phyloP scores from a whole-genome alignment of 2,329 filamentous ascomycete genomes.

The Cadophora sp. region DNA sequence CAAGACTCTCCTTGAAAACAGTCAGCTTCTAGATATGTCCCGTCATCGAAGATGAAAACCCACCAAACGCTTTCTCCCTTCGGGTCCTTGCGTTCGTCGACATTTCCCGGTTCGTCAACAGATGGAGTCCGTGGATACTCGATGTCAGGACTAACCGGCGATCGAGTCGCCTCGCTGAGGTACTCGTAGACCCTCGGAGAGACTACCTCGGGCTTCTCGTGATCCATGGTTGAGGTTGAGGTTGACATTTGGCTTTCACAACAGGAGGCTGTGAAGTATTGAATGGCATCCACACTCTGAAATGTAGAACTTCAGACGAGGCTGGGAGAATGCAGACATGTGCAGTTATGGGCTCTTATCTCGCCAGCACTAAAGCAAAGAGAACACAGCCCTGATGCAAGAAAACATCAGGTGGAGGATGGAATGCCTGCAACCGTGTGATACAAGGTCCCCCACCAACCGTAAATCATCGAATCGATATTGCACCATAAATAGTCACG shows the following conservation, averaged over 20 bases:
- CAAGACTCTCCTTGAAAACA: slow-evolving; percentile 47
- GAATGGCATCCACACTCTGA: neutral
- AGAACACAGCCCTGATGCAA: slow-evolving; percentile 27
- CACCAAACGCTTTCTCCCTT: slow-evolving; percentile 43
- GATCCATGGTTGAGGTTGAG: slow-evolving; percentile 36
- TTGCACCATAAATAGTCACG: slow-evolving; percentile 28
- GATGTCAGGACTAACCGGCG: slow-evolving; percentile 35
- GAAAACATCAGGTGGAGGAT: slow-evolving; percentile 24
- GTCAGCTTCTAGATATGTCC: slow-evolving; percentile 19
- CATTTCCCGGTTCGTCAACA: slow-evolving; percentile 36
- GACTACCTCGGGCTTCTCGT: slow-evolving; percentile 43
- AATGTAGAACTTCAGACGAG: neutral
- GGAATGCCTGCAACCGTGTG: slow-evolving; percentile 24
- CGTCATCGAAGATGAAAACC: neutral
- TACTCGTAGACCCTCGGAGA: slow-evolving; percentile 40
- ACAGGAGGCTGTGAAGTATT: neutral
- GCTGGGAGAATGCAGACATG: neutral
- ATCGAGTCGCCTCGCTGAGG: slow-evolving; percentile 29
- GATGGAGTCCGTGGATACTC: slow-evolving; percentile 33
- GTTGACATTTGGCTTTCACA: slow-evolving; percentile 8
- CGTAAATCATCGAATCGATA: slow-evolving; percentile 27
- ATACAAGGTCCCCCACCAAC: slow-evolving; percentile 18
- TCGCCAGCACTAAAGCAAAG: slow-evolving; percentile 17
- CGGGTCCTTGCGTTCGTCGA: slow-evolving; percentile 38
- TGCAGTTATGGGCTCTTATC: slow-evolving; percentile 29